Evolutionary conservation across 2,329 filamentous ascomycete species (phyloP).

Genomic region (Diaporthe destruens): DNA sequence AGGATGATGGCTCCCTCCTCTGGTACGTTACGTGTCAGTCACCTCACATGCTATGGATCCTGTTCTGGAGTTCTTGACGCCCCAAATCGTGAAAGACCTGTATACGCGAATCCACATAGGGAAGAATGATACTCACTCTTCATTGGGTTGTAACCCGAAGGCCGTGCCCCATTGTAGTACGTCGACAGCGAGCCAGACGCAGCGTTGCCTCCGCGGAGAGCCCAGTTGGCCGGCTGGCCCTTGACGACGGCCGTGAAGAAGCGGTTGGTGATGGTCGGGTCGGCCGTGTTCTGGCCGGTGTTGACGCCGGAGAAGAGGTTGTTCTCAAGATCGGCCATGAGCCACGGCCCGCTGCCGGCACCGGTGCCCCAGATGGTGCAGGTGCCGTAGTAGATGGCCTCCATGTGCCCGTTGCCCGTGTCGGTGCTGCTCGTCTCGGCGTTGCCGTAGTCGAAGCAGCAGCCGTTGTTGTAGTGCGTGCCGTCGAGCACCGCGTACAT

Average conservation of each 20-base stretch:
- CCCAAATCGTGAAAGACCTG: too few species aligned
- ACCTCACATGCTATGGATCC: too few species aligned
- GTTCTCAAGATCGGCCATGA: constrained; percentile 79
- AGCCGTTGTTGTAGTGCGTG: constrained; percentile 68
- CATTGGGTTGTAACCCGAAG: constrained; percentile 73
- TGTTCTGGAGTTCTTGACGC: too few species aligned
- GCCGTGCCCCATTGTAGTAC: constrained; percentile 69
- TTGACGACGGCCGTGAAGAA: constrained; percentile 71
- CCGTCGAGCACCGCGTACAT: constrained; percentile 73
- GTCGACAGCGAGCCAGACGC: constrained; percentile 67
- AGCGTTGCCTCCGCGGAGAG: constrained; percentile 69
- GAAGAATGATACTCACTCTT: constrained; percentile 49
- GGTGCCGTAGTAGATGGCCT: constrained; percentile 74
- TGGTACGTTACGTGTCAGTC: too few species aligned
- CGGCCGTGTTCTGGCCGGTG: constrained; percentile 59
- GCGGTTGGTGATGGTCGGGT: constrained; percentile 65
- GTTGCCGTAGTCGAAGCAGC: constrained; percentile 71
- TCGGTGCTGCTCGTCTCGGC: constrained; percentile 65
- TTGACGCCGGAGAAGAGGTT: constrained; percentile 70
- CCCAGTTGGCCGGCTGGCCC: constrained; percentile 68
- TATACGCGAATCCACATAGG: too few species aligned
- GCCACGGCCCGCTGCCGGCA: constrained; percentile 71
- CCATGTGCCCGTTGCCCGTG: constrained; percentile 75
- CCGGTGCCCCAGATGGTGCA: constrained; percentile 68
- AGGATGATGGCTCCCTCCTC: constrained; percentile 75